Base-by-base conservation (phyloP, 2,329 filamentous ascomycete species). In the Venturia asperata region DNA sequence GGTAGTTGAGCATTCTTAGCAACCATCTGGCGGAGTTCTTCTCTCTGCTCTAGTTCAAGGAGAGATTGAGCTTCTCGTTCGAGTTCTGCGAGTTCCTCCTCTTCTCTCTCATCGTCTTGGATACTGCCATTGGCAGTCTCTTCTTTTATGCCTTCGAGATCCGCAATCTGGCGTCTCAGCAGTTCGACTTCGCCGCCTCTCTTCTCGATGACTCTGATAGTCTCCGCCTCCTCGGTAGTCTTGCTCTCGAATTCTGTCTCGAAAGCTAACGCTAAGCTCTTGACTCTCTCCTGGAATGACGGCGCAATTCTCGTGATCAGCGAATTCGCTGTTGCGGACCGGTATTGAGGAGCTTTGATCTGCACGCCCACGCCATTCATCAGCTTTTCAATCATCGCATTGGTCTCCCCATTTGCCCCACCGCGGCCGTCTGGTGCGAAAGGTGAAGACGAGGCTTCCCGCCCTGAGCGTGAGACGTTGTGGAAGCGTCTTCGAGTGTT, bases 231-330 rank as follows among this genome's bases (percentile, higher is more conserved):
- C 67, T 82, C 80, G 3, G 74, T 74, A 63, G 91, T 85, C 72
- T 90, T 91, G 68, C 92, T 88, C 63, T 83, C 82, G 70, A 90
- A 84, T 72, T 93, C 89, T 37, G 87, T 84, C 66, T 94, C 90
- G 71, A 91, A 91, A 65, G 77, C 76, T 24, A 71, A 68, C 5
- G 80, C 78, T 27, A 82, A 71, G 62, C 75, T 71, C 66, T 77
- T 74, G 63, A 75, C 75, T 63, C 80, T 80, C 65, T 75, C 75
- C 21, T 76, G 83, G 2, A 83, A 68, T 77, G 84, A 69, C 76
- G 83, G 75, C 81, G 84, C 68, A 80, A 87, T 72, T 85, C 86
- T 68, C 80, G 84, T 70, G 82, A 86, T 79, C 82, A 91, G 42
- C 81, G 88, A 66, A 79, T 80, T 75, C 1, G 82, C 80, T 1